Percentiles rank a stretch among this genome's conserved stretches.
Conservation (phyloP, 2,329 filamentous ascomycete species). For the Diaporthe vaccinii region DNA sequence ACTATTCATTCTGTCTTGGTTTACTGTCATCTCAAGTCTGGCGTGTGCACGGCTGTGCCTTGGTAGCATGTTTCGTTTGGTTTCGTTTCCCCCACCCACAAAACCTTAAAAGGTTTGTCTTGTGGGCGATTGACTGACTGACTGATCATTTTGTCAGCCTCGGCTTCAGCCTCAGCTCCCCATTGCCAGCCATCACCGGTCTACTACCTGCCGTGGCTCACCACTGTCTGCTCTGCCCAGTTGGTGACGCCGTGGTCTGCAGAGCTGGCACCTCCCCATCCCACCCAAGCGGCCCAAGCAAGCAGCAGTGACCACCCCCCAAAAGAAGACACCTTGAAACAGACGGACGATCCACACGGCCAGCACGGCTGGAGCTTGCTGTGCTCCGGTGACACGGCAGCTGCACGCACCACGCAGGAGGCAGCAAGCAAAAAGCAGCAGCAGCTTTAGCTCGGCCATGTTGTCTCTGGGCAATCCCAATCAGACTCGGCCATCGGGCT, state of each 20-base stretch:
- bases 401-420: background rate
- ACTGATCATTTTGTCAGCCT: conserved; percentile 18
- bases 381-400: conserved; percentile 9
- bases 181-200: background rate
- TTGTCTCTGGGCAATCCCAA: background rate
- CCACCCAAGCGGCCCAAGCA: conserved; percentile 8
- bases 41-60: conserved; percentile 8
- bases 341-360: background rate
- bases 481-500: background rate
- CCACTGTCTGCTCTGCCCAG: background rate
- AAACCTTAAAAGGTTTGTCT: background rate
- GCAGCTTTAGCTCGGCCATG: conserved; percentile 15
- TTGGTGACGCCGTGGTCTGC: background rate
- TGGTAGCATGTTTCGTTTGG: conserved; percentile 8
- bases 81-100: background rate
- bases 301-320: background rate
- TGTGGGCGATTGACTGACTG: conserved; percentile 2
- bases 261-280: background rate
- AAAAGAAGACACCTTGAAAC: background rate
- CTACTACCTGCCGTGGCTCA: background rate
- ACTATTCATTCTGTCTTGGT: too few relatives aligned
- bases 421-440: background rate
- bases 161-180: conserved; percentile 2
- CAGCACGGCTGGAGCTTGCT: background rate
- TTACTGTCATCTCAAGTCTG: background rate